These are phyloP conservation scores for Nothopassalora personata DNA, from an alignment of 2,329 filamentous ascomycete species.

Conservation along the genomic window DNA sequence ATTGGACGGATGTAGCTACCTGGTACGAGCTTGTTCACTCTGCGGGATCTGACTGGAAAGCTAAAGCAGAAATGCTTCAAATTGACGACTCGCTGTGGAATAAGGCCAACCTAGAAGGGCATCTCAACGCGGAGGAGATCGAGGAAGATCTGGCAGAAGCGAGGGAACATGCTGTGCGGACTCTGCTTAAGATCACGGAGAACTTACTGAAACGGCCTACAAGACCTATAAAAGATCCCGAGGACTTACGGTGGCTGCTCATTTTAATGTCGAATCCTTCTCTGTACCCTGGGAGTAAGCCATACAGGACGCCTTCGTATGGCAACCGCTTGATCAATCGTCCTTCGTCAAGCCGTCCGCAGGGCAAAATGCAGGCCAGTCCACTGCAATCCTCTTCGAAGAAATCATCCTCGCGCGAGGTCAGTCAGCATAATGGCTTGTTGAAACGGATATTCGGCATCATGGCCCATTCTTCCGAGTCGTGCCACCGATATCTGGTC, in stretches of 20 bases:
- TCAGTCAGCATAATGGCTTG: constrained; percentile 72
- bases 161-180: constrained; percentile 63
- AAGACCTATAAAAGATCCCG: constrained; percentile 59
- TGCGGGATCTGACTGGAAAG: constrained; percentile 62
- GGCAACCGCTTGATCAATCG: constrained; percentile 6
- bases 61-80: constrained; percentile 46
- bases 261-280: constrained; percentile 76
- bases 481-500: constrained; percentile 71
- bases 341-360: constrained; percentile 16
- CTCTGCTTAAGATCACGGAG: constrained; percentile 73
- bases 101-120: constrained; percentile 45
- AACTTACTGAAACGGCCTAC: constrained; percentile 74
- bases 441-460: constrained; percentile 80
- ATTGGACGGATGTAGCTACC: constrained; percentile 64
- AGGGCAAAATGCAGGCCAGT: constrained; percentile 14
- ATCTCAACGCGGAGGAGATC: constrained; percentile 39
- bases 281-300: constrained; percentile 47
- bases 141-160: constrained; percentile 54
- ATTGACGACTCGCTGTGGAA: constrained; percentile 19
- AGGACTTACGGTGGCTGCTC: constrained; percentile 71
- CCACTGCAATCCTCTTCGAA: constrained; percentile 20
- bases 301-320: constrained; percentile 7
- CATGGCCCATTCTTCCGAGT: constrained; percentile 66
- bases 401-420: constrained; percentile 34
- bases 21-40: constrained; percentile 71